Evolutionary conservation across 225 moss, liverwort and hornwort genomes (phyloP).

Genomic region (Rhytidiadelphus loreus): DNA sequence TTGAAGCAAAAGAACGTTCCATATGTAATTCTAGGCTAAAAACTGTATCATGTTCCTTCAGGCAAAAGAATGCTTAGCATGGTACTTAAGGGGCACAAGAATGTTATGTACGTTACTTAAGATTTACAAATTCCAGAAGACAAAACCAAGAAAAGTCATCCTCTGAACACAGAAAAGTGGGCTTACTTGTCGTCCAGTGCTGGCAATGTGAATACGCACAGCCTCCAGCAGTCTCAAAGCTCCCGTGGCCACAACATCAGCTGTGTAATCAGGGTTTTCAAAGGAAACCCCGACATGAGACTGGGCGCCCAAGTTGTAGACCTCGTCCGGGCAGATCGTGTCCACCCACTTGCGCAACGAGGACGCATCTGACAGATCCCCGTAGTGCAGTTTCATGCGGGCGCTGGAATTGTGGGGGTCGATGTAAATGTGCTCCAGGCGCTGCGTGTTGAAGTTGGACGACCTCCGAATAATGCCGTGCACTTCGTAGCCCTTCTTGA

Average conservation of each 20-base stretch:
- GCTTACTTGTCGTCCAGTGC: constrained; percentile 57
- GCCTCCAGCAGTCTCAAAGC: constrained; percentile 78
- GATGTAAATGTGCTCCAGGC: constrained; percentile 88
- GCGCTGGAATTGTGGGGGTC: constrained; percentile 82
- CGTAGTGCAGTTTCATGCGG: constrained; percentile 86
- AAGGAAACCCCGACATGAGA: constrained; percentile 94
- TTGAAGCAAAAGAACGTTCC: background rate
- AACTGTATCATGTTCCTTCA: background rate
- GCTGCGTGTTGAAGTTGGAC: constrained; percentile 97
- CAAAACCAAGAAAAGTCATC: background rate
- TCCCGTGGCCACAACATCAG: constrained; percentile 81
- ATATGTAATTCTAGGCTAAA: background rate
- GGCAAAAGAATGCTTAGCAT: background rate
- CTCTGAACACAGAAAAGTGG: background rate
- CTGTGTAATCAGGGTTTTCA: constrained; percentile 89
- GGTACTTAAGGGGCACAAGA: background rate
- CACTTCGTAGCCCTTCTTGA: constrained; percentile 78
- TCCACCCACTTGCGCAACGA: constrained; percentile 87
- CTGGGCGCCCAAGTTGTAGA: constrained; percentile 90
- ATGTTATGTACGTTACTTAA: background rate
- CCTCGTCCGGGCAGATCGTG: constrained; percentile 77
- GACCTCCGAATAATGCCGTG: constrained; percentile 84
- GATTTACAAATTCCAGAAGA: background rate
- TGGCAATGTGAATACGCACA: constrained; percentile 65
- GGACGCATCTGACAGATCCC: constrained; percentile 82